Evolutionary conservation across 2,329 filamentous ascomycete species (phyloP).

Genomic region (Lithohypha guttulata): DNA sequence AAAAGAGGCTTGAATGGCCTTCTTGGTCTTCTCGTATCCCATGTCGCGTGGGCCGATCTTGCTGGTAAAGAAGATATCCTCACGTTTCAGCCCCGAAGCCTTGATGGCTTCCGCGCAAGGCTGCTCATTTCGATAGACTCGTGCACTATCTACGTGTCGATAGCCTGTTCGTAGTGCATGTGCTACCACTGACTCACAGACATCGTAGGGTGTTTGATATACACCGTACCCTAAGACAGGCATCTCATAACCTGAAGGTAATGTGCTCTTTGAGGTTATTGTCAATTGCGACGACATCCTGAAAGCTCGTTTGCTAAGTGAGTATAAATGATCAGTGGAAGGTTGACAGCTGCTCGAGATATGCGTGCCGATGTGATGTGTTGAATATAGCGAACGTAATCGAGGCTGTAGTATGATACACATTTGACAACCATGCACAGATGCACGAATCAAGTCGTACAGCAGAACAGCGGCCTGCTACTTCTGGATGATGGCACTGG

Average conservation of each 20-base stretch:
- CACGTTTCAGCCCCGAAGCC: slow-evolving; percentile 41
- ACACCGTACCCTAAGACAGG: slow-evolving; percentile 34
- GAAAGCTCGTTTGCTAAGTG: too few relatives aligned
- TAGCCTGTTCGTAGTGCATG: slow-evolving; percentile 49
- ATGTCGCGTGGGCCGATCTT: slow-evolving; percentile 44
- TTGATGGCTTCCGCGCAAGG: slow-evolving; percentile 44
- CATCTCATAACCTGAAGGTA: slow-evolving; percentile 31
- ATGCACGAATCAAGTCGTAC: too few relatives aligned
- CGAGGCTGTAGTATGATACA: too few relatives aligned
- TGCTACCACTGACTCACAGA: slow-evolving; percentile 46
- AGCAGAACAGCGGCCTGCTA: too few relatives aligned
- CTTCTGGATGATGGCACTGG: too few relatives aligned
- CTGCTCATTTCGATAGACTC: slow-evolving; percentile 47
- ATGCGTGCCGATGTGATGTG: too few relatives aligned
- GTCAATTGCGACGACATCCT: slow-evolving; percentile 9
- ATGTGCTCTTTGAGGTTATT: slow-evolving; percentile 27
- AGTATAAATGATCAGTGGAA: too few relatives aligned
- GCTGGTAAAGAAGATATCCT: slow-evolving; percentile 51
- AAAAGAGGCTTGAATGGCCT: slow-evolving; percentile 19
- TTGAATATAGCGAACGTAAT: too few relatives aligned
- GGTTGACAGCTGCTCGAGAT: too few relatives aligned
- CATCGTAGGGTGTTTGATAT: slow-evolving; percentile 40
- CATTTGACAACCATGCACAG: too few relatives aligned
- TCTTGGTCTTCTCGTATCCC: slow-evolving; percentile 55
- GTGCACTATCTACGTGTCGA: slow-evolving; percentile 51